Conservation (phyloP, 768 basidiomycete genomes). For the Phlebiopsis gigantea region DNA sequence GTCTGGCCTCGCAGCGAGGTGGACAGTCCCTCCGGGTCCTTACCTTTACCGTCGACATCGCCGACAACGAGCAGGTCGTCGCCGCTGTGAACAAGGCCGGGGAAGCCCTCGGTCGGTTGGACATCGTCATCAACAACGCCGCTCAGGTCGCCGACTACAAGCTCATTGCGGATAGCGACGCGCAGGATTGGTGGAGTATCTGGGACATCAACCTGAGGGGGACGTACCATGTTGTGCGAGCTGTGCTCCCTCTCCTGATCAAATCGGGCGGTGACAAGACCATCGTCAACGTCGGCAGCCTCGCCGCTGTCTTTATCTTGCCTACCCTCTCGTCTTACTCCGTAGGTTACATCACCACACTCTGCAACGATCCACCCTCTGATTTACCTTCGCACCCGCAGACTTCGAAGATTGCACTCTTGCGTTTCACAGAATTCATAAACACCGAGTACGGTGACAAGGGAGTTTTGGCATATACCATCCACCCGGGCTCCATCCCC, state of each 20-base stretch:
- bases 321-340: background rate
- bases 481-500: slow-evolving; percentile 7
- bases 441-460: background rate
- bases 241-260: slow-evolving; percentile 8
- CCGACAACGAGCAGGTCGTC: slow-evolving; percentile 17
- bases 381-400: background rate
- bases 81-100: slow-evolving; percentile 20
- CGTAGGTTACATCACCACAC: background rate
- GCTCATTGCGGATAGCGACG: slow-evolving; percentile 7
- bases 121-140: slow-evolving; percentile 26
- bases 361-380: background rate
- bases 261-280: slow-evolving; percentile 7
- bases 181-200: slow-evolving; percentile 7
- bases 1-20: slow-evolving; percentile 13
- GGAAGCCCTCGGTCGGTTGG: slow-evolving; percentile 23
- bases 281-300: slow-evolving; percentile 6
- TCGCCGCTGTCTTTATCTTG: background rate
- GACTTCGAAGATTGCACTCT: background rate
- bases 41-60: slow-evolving; percentile 22
- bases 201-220: slow-evolving; percentile 9
- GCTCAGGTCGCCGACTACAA: slow-evolving; percentile 6
- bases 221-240: slow-evolving; percentile 10
- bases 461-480: background rate
- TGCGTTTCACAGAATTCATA: background rate
- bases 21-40: slow-evolving; percentile 14